Evolutionary conservation across 2,329 filamentous ascomycete genomes (phyloP).

Genomic region (Hypoxylon sp.): DNA sequence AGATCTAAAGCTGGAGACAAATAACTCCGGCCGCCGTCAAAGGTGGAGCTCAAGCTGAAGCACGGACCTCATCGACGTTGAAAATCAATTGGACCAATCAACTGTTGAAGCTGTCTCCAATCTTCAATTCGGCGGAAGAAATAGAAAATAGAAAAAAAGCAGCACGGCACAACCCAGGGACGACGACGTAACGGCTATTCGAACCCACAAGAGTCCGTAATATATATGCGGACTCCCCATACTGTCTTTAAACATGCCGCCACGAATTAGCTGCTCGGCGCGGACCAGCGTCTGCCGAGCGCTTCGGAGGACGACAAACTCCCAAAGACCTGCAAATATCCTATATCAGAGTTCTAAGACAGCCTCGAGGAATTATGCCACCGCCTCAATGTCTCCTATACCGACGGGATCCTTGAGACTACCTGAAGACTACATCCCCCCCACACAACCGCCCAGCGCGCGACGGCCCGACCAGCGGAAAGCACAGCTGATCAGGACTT

Average conservation of each 20-base stretch:
- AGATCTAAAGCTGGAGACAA: slow-evolving; percentile 29
- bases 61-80: slow-evolving; percentile 20
- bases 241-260: slow-evolving; percentile 44
- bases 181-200: not conserved
- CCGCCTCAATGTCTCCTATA: slow-evolving; percentile 40
- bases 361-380: slow-evolving; percentile 51
- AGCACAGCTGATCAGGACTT: slow-evolving; percentile 86
- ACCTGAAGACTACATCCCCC: slow-evolving; percentile 68
- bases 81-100: slow-evolving; percentile 37
- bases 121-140: slow-evolving; percentile 24
- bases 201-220: slow-evolving; percentile 5
- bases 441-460: slow-evolving; percentile 88
- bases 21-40: slow-evolving; percentile 21
- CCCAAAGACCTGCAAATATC: slow-evolving; percentile 37
- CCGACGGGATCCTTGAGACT: slow-evolving; percentile 53
- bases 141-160: slow-evolving; percentile 1
- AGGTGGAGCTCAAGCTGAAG: slow-evolving; percentile 2
- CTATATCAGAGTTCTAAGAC: slow-evolving; percentile 40
- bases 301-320: slow-evolving; percentile 42
- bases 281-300: slow-evolving; percentile 46
- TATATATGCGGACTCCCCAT: not conserved
- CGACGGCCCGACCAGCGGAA: slow-evolving; percentile 90
- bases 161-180: not conserved
- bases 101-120: slow-evolving; percentile 34
- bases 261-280: slow-evolving; percentile 48